Percentiles rank a stretch among this genome's conserved stretches.
Conservation (phyloP, 768 basidiomycete species). For the Tylopilus intermedius region DNA sequence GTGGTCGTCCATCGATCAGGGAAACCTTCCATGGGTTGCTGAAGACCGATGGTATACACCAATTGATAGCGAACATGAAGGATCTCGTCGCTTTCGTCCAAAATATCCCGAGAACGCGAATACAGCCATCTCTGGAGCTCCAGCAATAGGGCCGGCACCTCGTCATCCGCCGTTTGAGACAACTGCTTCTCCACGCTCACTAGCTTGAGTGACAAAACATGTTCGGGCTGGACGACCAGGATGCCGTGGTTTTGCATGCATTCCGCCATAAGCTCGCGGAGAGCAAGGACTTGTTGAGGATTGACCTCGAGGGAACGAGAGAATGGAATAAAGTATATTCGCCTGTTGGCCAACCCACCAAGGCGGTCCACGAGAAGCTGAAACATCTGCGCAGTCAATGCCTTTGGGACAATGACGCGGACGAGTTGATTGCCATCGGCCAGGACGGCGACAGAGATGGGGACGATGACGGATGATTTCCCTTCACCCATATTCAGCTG, state of each 20-base stretch:
- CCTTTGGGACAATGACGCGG: constrained; percentile 48
- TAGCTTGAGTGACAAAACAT: constrained; percentile 47
- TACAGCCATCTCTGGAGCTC: constrained; percentile 27
- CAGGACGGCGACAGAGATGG: constrained; percentile 36
- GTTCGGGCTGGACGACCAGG: constrained; percentile 49
- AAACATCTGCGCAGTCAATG: constrained; percentile 46
- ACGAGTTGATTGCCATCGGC: constrained; percentile 42
- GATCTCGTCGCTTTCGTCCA: constrained; percentile 31
- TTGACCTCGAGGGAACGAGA: constrained; percentile 35
- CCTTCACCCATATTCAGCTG: constrained; percentile 62
- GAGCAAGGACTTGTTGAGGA: constrained; percentile 11
- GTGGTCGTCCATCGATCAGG: constrained; percentile 35
- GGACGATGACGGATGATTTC: constrained; percentile 47
- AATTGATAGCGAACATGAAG: constrained; percentile 36
- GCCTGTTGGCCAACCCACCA: constrained; percentile 41
- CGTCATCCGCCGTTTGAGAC: neutral
- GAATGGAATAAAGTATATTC: constrained; percentile 48
- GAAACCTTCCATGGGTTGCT: constrained; percentile 24
- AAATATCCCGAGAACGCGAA: constrained; percentile 23
- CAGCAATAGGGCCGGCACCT: constrained; percentile 20
- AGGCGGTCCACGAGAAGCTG: constrained; percentile 41
- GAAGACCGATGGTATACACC: constrained; percentile 33
- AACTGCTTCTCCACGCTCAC: constrained; percentile 39
- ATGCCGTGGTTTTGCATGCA: constrained; percentile 40
- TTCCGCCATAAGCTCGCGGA: constrained; percentile 32